Evolutionary conservation across 129 eudicot genomes (phyloP).

Genomic region (Chrysanthemum lavandulifolium): DNA sequence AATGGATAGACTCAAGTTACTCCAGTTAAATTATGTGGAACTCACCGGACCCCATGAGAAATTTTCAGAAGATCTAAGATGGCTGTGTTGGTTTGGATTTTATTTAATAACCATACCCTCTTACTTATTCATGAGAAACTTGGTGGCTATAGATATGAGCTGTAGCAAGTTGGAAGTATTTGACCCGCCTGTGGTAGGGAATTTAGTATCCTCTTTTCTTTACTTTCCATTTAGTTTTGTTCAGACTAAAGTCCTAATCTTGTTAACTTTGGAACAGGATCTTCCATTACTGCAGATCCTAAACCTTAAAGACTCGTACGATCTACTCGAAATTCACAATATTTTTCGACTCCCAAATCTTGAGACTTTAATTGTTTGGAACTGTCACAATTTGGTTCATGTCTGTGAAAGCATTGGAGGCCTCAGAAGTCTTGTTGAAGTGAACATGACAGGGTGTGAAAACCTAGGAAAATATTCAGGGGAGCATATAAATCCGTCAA

Average conservation of each 20-base stretch:
- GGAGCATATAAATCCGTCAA: background rate
- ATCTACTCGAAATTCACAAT: background rate
- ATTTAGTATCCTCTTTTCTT: background rate
- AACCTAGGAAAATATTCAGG: background rate
- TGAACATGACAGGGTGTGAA: background rate
- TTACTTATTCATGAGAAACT: slow-evolving; percentile 25
- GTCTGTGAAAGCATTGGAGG: background rate
- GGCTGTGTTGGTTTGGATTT: slow-evolving; percentile 38
- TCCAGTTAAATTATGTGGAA: slow-evolving; percentile 23
- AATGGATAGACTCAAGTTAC: slow-evolving; percentile 13
- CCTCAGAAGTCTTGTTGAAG: background rate
- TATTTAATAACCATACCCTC: slow-evolving; percentile 18
- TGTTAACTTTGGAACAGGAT: background rate
- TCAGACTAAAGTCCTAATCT: background rate
- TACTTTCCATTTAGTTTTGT: background rate
- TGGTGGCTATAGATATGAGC: slow-evolving; percentile 34
- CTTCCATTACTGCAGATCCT: slow-evolving; percentile 10
- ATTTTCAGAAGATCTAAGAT: slow-evolving; percentile 32
- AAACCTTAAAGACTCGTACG: slow-evolving; percentile 4
- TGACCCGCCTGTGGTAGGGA: slow-evolving; percentile 29
- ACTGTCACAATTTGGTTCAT: slow-evolving; percentile 1
- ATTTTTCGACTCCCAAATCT: slow-evolving; percentile 4
- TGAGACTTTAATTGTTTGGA: slow-evolving; percentile 6
- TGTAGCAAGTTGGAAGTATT: slow-evolving; percentile 19
- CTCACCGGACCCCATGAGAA: slow-evolving; percentile 21